phyloP scores from a whole-genome alignment of 768 basidiomycete species.

The Collybiopsis luxurians region DNA sequence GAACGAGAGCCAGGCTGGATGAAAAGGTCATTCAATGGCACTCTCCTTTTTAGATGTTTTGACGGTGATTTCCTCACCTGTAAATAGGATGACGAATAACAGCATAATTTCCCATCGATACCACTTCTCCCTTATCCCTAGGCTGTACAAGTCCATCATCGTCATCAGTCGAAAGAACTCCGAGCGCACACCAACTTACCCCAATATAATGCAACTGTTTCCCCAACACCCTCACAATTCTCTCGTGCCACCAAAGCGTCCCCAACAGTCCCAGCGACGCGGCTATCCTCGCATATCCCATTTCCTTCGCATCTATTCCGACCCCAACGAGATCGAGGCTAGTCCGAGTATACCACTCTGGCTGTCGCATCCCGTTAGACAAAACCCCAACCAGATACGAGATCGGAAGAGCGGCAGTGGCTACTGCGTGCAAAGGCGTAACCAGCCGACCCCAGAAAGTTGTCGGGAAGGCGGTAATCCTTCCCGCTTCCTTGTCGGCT shows the following conservation, averaged over 20 bases:
- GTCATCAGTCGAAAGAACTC: not conserved
- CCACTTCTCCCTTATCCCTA: conserved; percentile 25
- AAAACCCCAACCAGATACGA: conserved; percentile 23
- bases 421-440: conserved; percentile 22
- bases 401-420: conserved; percentile 21
- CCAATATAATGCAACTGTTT: conserved; percentile 29
- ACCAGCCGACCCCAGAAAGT: conserved; percentile 22
- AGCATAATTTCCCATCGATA: conserved; percentile 30
- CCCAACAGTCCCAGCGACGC: not conserved
- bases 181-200: conserved; percentile 11
- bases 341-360: conserved; percentile 27
- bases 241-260: not conserved
- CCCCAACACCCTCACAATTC: conserved; percentile 17
- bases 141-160: conserved; percentile 14
- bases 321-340: conserved; percentile 14
- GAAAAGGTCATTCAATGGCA: too few relatives aligned
- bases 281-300: not conserved
- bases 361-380: conserved; percentile 28
- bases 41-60: too few relatives aligned
- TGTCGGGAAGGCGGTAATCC: conserved; percentile 12
- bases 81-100: conserved; percentile 35
- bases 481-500: conserved; percentile 13
- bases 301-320: conserved; percentile 6
- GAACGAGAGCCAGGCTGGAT: conserved; percentile 17
- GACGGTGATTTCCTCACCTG: too few relatives aligned